Base-by-base conservation (phyloP, 2,329 filamentous ascomycete species). In the Fusarium globosum region DNA sequence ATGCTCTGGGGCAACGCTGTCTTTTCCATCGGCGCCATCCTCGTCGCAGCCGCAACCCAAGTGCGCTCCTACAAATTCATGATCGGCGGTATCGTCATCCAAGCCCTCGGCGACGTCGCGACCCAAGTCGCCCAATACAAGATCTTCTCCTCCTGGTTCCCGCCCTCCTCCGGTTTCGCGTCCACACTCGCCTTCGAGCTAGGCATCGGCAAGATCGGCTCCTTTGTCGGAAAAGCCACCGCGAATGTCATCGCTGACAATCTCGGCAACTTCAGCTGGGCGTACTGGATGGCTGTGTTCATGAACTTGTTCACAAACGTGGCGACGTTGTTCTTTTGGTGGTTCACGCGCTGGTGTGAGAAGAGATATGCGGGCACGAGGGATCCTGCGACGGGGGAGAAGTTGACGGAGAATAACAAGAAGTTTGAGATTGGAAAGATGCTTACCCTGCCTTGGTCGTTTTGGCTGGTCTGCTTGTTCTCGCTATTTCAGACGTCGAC, bases 61-160 rank as follows among this genome's bases (percentile, higher is more conserved):
- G 82, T 87, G 6, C 87, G 88, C 10, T 88, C 83, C 38, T 91
- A 87, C 79, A 85, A 85, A 23, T 88, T 91, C 77, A 91, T 91
- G 89, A 86, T 91, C 42, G 85, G 83, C 21, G 89, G 88, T 4
- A 80, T 85, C 41, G 81, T 91, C 3, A 80, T 91, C 18, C 83
- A 87, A 35, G 85, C 89, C 0, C 79, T 91, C 0, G 89, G 89
- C n/a, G 89, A 91, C 68, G 89, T 91, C 26, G 88, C 89, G 0
- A 91, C 90, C 0, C 89, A 91, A 72, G 85, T 91, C 36, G 90
- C 90, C 1, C 89, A 91, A 76, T 91, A 91, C 78, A 90, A 91
- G 68, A 86, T 91, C 69, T 91, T 91, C 73, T 90, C 88, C 1
- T 89, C 88, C 0, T 91, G 89, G 89, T 91, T 91, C 69, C 84